These are phyloP conservation scores for Trifolium fragiferum DNA, from an alignment of 306 rosid genomes.

Conservation along the genomic window DNA sequence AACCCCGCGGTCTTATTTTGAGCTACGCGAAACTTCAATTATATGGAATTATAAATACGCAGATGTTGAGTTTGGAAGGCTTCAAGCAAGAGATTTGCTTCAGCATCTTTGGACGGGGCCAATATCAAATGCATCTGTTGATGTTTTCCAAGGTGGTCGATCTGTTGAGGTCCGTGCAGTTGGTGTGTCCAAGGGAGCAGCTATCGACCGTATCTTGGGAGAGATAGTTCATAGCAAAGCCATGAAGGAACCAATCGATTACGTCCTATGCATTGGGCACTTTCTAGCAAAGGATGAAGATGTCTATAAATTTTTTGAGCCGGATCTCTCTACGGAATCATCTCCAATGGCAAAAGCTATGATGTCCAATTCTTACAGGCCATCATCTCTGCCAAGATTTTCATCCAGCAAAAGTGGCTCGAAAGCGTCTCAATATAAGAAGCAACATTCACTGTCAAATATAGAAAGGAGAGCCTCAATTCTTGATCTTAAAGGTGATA, in stretches of 20 bases:
- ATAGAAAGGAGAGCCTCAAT: constrained; percentile 72
- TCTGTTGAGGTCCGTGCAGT: constrained; percentile 95
- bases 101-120: constrained; percentile 99
- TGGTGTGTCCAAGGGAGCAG: constrained; percentile 98
- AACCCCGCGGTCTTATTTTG: constrained; percentile 93
- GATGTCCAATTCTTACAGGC: constrained; percentile 44
- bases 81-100: constrained; percentile 95
- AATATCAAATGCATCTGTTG: constrained; percentile 93
- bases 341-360: constrained; percentile 51
- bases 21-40: constrained; percentile 82
- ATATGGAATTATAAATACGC: constrained; percentile 94
- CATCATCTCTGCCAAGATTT: constrained; percentile 56
- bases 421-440: constrained; percentile 60
- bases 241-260: constrained; percentile 84
- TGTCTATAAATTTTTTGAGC: constrained; percentile 84
- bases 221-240: constrained; percentile 89
- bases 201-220: constrained; percentile 87
- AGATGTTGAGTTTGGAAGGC: constrained; percentile 95
- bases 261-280: constrained; percentile 89
- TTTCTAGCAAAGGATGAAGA: constrained; percentile 95
- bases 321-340: constrained; percentile 76
- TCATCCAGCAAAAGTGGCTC: constrained; percentile 51
- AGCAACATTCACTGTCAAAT: constrained; percentile 74
- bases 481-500: constrained; percentile 84
- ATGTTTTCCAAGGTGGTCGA: constrained; percentile 89